Base-by-base conservation (phyloP, 345 rosid genomes). In the Kernera saxatilis region DNA sequence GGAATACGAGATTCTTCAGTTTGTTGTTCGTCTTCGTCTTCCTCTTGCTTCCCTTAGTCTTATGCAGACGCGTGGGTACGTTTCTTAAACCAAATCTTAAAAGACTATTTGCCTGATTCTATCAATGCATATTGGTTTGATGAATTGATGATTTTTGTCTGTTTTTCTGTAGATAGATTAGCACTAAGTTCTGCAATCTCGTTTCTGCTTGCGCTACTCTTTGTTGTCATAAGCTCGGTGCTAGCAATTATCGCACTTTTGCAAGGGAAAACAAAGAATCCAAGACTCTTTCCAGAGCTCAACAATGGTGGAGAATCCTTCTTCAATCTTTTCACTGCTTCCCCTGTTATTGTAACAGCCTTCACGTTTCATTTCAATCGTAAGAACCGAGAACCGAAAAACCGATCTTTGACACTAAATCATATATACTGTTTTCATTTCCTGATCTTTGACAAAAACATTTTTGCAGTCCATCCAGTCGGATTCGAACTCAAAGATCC, bases 361-460 rank as follows among this genome's bases (percentile, higher is more conserved):
- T 93, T 91, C 81, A 89, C 92, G 2, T 93, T 91, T 74, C 98
- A 93, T 78, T 93, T 91, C 75, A 93, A 91, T 70, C 91, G 97
- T 86, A 52, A 79, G 81, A 74, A 71, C 29, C 33, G n/a, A 41
- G 17, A 37, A 46, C n/a, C 19, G 5, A 7, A 26, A 13, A 50
- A 52, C 14, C 1, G 0, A 9, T 26, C 59, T 18, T 46, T 43
- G 12, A 30, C 27, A 43, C 55, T n/a, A 8, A 13, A 1, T 70
- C 25, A 13, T 8, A 5, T 8, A 5, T 8, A 4, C 5, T 50
- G 27, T n/a, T 74, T 11, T 58, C 11, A 22, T 17, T 55, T 59
- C 1, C 3, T 73, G 71, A 51, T 74, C 41, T 55, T 64, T 39
- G 59, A 35, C 4, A 27, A 21, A 19, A 3, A 3, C n/a, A n/a